These are phyloP conservation scores for Didymella pomorum DNA, from an alignment of 2,329 filamentous ascomycete species.

Conservation along the genomic window DNA sequence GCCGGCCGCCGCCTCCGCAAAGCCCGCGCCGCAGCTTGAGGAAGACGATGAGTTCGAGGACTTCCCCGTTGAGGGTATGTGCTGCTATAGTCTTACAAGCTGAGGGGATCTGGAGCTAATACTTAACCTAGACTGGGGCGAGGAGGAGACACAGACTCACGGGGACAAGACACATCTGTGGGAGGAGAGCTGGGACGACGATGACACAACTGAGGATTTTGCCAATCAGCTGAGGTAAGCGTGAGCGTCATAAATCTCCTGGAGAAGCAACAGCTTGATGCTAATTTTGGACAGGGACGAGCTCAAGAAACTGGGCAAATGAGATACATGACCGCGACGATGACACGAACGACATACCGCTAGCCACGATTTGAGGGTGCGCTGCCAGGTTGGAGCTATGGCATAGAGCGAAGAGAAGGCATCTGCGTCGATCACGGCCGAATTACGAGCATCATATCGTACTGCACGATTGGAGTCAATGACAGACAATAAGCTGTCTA, in stretches of 20 bases:
- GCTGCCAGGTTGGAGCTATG: background rate
- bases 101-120: constrained; percentile 19
- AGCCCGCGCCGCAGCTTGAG: constrained; percentile 75
- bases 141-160: constrained; percentile 87
- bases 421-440: background rate
- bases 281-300: constrained; percentile 70
- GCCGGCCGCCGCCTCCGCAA: constrained; percentile 45
- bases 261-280: background rate
- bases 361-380: background rate
- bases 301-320: constrained; percentile 89
- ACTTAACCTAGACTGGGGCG: constrained; percentile 74
- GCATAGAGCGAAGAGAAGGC: background rate
- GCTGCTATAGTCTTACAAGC: background rate
- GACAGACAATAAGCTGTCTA: constrained; percentile 28
- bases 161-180: constrained; percentile 84
- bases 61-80: constrained; percentile 90
- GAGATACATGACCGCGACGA: constrained; percentile 14
- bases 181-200: constrained; percentile 99
- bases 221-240: constrained; percentile 89
- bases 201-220: constrained; percentile 96
- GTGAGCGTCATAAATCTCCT: background rate
- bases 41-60: constrained; percentile 99
- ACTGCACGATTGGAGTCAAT: constrained; percentile 12
- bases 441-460: constrained; percentile 20
- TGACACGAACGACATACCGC: constrained; percentile 9